Base-by-base conservation (phyloP, 2,329 filamentous ascomycete genomes). In the Fusarium multiceps region DNA sequence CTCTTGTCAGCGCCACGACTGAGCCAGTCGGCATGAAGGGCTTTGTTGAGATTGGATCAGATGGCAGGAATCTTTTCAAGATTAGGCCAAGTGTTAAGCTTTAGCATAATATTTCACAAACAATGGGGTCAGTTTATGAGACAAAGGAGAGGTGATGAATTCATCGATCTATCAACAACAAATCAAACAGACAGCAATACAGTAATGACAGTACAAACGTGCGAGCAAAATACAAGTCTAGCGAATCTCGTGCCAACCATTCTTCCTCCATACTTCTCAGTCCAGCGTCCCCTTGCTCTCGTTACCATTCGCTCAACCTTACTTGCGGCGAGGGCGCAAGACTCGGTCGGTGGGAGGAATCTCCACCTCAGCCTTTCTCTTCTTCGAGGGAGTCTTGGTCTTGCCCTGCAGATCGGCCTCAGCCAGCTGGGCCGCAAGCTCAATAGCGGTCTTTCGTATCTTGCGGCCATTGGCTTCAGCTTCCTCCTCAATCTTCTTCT, bases 1-100 rank as follows among this genome's bases (percentile, higher is more conserved):
- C 55, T 18, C 66, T 78, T 37, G 69, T 60, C 2, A 55, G 51
- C 2, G 25, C 46, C 3, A 27, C 20, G 0, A 5, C 43, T 1
- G 73, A 78, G 14, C 73, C 71, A 3, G 63, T 78, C 9, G 73
- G 75, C 16, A 27, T 53, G 43, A 40, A 23, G 10, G 60, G 62
- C 1, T 20, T 11, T 2, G 62, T 60, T 6, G 20, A n/a, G 5
- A 4, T 11, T 4, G 13, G 34, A 9, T 2, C 7, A 10, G 42
- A 54, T 10, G 46, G 62, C 0, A 42, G 54, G 4, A 65, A 60
- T 13, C 6, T 66, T 1, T 65, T 66, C 6, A 43, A 7, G 4
- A n/a, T 65, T 13, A 10, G 7, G 6, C 34, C 61, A 5, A 43
- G 21, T 13, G 23, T 28, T 1, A 66, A 66, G 6, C 8, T 65